Conservation (phyloP, 2,329 filamentous ascomycete genomes). For the Cyphellophora attinorum region DNA sequence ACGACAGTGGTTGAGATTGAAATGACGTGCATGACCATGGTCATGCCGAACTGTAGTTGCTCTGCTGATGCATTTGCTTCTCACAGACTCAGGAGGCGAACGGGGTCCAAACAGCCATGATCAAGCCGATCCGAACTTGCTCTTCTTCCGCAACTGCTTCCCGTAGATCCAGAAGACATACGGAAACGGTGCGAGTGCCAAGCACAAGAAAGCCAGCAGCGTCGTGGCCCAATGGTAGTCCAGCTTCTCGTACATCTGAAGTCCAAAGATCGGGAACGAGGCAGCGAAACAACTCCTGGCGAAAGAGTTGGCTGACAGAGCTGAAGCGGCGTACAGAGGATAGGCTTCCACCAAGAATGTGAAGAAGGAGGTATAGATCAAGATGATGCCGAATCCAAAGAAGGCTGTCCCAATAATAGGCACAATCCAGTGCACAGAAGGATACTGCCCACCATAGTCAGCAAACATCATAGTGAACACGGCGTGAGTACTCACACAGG, state of each 20-base stretch:
- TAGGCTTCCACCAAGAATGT: conserved; percentile 68
- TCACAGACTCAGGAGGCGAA: too few relatives aligned
- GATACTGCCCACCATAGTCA: too few relatives aligned
- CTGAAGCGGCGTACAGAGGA: conserved; percentile 41
- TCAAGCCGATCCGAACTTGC: conserved; percentile 24
- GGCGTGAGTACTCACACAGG: too few relatives aligned
- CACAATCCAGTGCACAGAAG: conserved; percentile 65
- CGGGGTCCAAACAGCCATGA: too few relatives aligned
- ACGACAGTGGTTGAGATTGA: too few relatives aligned
- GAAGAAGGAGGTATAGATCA: conserved; percentile 76
- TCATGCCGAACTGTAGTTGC: too few relatives aligned
- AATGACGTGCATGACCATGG: too few relatives aligned
- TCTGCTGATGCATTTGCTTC: too few relatives aligned
- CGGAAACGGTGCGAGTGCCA: conserved; percentile 38
- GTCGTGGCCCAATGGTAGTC: conserved; percentile 31
- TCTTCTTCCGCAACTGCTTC: conserved; percentile 33
- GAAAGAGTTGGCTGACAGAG: conserved; percentile 76
- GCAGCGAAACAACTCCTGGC: conserved; percentile 70
- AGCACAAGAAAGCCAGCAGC: conserved; percentile 28
- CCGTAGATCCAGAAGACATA: conserved; percentile 41
- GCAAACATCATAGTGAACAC: too few relatives aligned
- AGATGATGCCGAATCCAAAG: conserved; percentile 63
- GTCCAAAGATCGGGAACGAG: conserved; percentile 40
- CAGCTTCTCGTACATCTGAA: conserved; percentile 28
- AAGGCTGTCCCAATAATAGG: conserved; percentile 64